Evolutionary conservation across 2,329 filamentous ascomycete species (phyloP).

Genomic region (Cladophialophora yegresii): DNA sequence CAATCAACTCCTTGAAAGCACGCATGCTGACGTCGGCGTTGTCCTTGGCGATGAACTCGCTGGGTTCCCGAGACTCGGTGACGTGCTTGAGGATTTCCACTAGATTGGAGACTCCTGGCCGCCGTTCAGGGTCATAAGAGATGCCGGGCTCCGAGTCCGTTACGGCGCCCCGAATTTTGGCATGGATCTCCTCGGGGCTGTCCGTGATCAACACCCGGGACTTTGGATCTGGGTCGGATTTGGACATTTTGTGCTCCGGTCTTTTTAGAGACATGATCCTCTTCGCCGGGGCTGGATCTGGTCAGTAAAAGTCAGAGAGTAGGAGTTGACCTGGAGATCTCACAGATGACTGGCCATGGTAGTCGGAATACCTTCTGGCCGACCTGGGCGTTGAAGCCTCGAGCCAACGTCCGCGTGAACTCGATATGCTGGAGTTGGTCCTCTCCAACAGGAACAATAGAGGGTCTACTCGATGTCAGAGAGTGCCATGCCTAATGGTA

Average conservation of each 20-base stretch:
- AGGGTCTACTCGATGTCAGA: conserved; percentile 59
- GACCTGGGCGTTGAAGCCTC: conserved; percentile 80
- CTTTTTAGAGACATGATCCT: conserved; percentile 86
- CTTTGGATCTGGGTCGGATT: conserved; percentile 70
- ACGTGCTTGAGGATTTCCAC: conserved; percentile 77
- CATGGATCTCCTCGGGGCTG: conserved; percentile 60
- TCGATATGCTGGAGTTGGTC: conserved; percentile 94
- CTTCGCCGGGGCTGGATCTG: conserved; percentile 68
- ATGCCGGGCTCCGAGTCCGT: conserved; percentile 73
- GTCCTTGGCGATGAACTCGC: conserved; percentile 52
- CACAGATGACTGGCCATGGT: conserved; percentile 73
- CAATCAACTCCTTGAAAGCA: conserved; percentile 65
- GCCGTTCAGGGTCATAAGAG: conserved; percentile 66
- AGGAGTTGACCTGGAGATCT: conserved; percentile 27
- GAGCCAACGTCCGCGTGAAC: conserved; percentile 82
- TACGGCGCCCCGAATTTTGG: conserved; percentile 70
- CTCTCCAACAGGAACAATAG: conserved; percentile 94
- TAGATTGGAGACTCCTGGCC: conserved; percentile 87
- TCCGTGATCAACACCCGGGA: conserved; percentile 86
- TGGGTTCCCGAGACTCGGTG: conserved; percentile 47
- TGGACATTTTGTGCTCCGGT: conserved; percentile 85
- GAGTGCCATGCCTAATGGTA: conserved; percentile 3
- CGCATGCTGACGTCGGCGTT: conserved; percentile 53
- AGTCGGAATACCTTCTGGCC: conserved; percentile 56
- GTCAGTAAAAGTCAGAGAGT: conserved; percentile 12